These are phyloP conservation scores for Plectranthus barbatus DNA, from an alignment of 257 asterid species.

Conservation along the genomic window DNA sequence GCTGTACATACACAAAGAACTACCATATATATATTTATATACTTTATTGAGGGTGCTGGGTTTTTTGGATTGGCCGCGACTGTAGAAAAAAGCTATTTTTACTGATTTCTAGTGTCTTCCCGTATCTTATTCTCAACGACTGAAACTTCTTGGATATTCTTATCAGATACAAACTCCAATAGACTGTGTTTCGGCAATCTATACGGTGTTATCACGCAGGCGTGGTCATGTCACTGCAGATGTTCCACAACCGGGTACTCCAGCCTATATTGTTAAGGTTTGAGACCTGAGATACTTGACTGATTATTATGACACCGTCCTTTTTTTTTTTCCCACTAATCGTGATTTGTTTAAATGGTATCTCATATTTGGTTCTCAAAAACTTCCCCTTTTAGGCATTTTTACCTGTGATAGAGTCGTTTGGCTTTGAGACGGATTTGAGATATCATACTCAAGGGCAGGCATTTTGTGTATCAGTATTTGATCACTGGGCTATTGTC, in stretches of 20 bases:
- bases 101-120: background rate
- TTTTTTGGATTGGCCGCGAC: background rate
- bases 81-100: background rate
- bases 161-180: conserved; percentile 93
- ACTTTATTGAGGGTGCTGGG: background rate
- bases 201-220: conserved; percentile 82
- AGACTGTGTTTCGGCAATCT: conserved; percentile 94
- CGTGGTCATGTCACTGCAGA: conserved; percentile 98
- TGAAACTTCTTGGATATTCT: conserved; percentile 12
- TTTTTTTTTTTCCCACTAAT: background rate
- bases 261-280: conserved; percentile 93
- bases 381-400: conserved; percentile 52
- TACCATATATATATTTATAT: background rate
- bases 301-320: background rate
- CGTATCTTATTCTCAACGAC: background rate
- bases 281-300: background rate
- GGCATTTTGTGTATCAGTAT: conserved; percentile 77
- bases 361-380: background rate
- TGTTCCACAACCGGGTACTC: conserved; percentile 97
- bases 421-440: conserved; percentile 95
- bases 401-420: conserved; percentile 90
- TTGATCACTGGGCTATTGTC: conserved; percentile 95
- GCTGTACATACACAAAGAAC: background rate
- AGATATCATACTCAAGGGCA: conserved; percentile 98
- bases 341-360: background rate